Evolutionary conservation across 2,329 filamentous ascomycete species (phyloP).

Genomic region (Talaromyces pinophilus): DNA sequence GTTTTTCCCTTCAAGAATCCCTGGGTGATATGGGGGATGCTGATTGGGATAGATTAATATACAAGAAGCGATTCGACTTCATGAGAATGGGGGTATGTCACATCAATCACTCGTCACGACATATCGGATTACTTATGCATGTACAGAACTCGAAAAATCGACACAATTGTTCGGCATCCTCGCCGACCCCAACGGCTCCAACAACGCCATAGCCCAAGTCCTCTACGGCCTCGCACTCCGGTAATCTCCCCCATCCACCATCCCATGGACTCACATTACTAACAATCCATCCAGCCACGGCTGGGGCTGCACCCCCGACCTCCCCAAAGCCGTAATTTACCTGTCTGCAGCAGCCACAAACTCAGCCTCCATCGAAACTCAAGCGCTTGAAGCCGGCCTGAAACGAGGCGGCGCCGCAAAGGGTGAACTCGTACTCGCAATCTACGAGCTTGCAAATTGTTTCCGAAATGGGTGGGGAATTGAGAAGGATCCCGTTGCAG

Average conservation of each 20-base stretch:
- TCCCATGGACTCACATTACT: no score
- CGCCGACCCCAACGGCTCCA: slow-evolving; percentile 78
- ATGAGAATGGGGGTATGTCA: slow-evolving; percentile 69
- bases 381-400: slow-evolving; percentile 81
- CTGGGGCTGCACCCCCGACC: slow-evolving; percentile 80
- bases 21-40: not conserved
- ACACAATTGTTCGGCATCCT: slow-evolving; percentile 83
- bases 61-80: slow-evolving; percentile 90
- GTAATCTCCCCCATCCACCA: slow-evolving; percentile 48
- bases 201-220: slow-evolving; percentile 93
- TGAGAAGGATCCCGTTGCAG: slow-evolving; percentile 79
- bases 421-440: slow-evolving; percentile 92
- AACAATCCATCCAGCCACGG: slow-evolving; percentile 65
- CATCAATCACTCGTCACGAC: not conserved
- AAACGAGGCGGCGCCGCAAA: slow-evolving; percentile 94
- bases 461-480: slow-evolving; percentile 96
- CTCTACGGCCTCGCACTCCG: slow-evolving; percentile 89
- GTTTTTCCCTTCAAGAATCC: slow-evolving; percentile 18
- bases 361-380: slow-evolving; percentile 79
- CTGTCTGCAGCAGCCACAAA: slow-evolving; percentile 88
- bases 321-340: slow-evolving; percentile 74
- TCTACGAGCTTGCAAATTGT: slow-evolving; percentile 76
- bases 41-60: slow-evolving; percentile 59
- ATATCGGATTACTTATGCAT: not conserved
- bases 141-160: slow-evolving; percentile 67